A percentile compares a stretch with the other conserved stretches of the same genome.
phyloP scores from a whole-genome alignment of 306 rosid species.

The Rubus parviflorus region DNA sequence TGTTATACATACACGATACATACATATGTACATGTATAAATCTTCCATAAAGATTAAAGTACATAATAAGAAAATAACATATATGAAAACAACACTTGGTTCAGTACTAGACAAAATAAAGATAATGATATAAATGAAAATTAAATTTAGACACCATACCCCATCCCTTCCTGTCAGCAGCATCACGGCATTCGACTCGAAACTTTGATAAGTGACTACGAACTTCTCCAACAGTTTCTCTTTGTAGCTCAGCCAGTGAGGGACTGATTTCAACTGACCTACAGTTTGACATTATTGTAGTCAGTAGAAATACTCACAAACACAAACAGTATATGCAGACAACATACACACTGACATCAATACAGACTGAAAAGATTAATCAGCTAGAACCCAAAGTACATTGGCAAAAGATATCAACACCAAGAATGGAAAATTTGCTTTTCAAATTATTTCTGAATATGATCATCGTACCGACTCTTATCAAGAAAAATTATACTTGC shows the following conservation, averaged over 20 bases:
- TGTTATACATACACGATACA: not conserved
- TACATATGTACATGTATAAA: not conserved
- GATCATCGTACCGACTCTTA: not conserved
- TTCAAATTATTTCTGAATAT: not conserved
- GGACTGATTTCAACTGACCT: slow-evolving; percentile 98
- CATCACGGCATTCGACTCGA: slow-evolving; percentile 84
- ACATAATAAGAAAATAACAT: not conserved
- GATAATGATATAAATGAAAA: slow-evolving; percentile 4
- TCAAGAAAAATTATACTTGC: not conserved
- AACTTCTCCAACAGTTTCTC: slow-evolving; percentile 78
- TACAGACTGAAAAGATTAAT: not conserved
- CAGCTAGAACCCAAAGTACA: not conserved
- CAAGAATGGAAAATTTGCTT: not conserved
- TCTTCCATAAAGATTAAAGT: not conserved
- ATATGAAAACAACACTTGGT: not conserved
- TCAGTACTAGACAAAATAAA: not conserved
- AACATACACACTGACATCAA: not conserved
- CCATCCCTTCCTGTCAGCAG: slow-evolving; percentile 84
- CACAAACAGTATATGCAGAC: not conserved
- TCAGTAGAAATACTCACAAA: slow-evolving; percentile 12
- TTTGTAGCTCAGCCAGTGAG: slow-evolving; percentile 80
- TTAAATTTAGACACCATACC: slow-evolving; percentile 47
- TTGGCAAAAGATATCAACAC: not conserved
- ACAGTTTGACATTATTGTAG: slow-evolving; percentile 38
- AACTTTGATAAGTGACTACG: slow-evolving; percentile 79